Base-by-base conservation (phyloP, 2,329 filamentous ascomycete species). In the Aspergillus sp. region DNA sequence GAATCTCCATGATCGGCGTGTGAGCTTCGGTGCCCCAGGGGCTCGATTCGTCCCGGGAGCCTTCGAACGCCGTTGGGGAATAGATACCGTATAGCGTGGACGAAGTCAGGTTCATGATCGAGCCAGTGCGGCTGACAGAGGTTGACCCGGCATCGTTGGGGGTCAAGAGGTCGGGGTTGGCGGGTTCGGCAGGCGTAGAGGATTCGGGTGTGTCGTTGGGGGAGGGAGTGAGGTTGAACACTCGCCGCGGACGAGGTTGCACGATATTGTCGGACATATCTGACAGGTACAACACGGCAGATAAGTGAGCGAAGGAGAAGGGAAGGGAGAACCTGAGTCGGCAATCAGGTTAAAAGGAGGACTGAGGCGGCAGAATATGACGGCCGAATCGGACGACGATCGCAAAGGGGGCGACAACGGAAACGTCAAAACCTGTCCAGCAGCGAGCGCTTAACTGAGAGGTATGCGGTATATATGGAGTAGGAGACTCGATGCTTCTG, bases 51-150 rank as follows among this genome's bases (percentile, higher is more conserved):
- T 84, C 83, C 54, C 64, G 77, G 71, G 59, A 81, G 73, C 58
- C 72, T 42, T 81, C 77, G 53, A 82, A 81, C 29, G 81, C 80
- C 1, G 83, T 83, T 5, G 85, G 85, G 10, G 86, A 86, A 77
- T 96, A 99, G 64, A 99, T 99, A 50, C 94, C 93, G 61, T 88
- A 89, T 4, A 99, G 82, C 0, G 94, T 96, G 2, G 91, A 92
- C 9, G 89, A 87, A 3, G 91, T 96, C 55, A 99, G 81, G 68
- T 97, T 96, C 66, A 91, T 78, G 52, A 91, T 83, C 9, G 91
- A 96, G 59, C 88, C 85, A 20, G 87, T 88, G 53, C 89, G 85
- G 66, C 82, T 87, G 59, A 84, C 77, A 47, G 59, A 81, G 74
- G 59, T 71, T 57, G 63, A 68, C 31, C 58, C 63, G 41, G 59